A percentile compares a stretch with the other conserved stretches of the same genome.
phyloP scores from a whole-genome alignment of 2,329 filamentous ascomycete genomes.

The Hysterium pulicare region DNA sequence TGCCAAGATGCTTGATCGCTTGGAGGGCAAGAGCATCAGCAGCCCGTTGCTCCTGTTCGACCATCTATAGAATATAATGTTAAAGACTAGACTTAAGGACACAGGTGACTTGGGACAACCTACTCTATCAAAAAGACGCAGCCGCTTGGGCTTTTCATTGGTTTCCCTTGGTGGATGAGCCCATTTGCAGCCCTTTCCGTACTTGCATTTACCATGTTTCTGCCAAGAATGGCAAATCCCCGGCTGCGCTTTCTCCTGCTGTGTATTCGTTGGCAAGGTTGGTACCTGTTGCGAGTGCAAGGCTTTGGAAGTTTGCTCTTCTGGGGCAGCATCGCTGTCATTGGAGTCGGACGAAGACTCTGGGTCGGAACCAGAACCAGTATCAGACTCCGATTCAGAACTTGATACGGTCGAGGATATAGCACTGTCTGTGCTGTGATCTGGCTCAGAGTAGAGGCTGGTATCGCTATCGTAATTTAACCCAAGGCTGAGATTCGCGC shows the following conservation, averaged over 20 bases:
- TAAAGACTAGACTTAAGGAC: not conserved
- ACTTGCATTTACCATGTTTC: constrained; percentile 25
- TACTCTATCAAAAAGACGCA: constrained; percentile 23
- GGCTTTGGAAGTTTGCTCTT: constrained; percentile 37
- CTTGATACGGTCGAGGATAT: too few species aligned
- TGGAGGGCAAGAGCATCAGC: constrained; percentile 41
- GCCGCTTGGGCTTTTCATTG: constrained; percentile 11
- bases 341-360: constrained; percentile 17
- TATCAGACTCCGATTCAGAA: too few species aligned
- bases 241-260: constrained; percentile 7
- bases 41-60: constrained; percentile 46
- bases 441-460: constrained; percentile 14
- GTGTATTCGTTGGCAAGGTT: constrained; percentile 6
- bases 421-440: too few species aligned
- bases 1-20: constrained; percentile 47
- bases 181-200: constrained; percentile 22
- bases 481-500: constrained; percentile 28
- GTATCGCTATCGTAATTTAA: constrained; percentile 31
- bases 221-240: constrained; percentile 23
- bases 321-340: constrained; percentile 36
- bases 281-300: not conserved
- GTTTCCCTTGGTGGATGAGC: constrained; percentile 20
- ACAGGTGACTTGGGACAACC: not conserved
- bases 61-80: constrained; percentile 15
- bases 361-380: constrained; percentile 23